Evolutionary conservation across 441 rosid species (phyloP).

Genomic region (Brassica hybrid): DNA sequence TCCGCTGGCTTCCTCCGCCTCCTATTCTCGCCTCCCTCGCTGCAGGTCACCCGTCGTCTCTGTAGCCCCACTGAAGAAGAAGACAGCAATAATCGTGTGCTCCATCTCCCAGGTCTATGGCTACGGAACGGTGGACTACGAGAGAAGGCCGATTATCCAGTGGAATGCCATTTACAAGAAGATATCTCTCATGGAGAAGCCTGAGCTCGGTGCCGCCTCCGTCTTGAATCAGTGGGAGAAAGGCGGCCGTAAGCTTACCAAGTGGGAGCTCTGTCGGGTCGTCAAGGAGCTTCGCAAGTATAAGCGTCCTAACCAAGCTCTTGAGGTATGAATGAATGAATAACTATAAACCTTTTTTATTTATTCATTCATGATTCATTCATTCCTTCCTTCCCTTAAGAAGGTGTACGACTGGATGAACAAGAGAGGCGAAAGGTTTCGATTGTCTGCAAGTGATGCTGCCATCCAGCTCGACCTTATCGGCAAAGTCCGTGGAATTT

Average conservation of each 20-base stretch:
- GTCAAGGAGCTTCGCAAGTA: conserved; percentile 92
- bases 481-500: conserved; percentile 81
- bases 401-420: conserved; percentile 96
- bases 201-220: conserved; percentile 68
- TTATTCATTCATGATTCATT: background rate
- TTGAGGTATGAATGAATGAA: conserved; percentile 58
- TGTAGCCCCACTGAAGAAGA: conserved; percentile 34
- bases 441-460: conserved; percentile 77
- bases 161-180: conserved; percentile 80
- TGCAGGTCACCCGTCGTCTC: conserved; percentile 35
- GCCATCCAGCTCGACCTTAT: conserved; percentile 91
- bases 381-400: too few species aligned
- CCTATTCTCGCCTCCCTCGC: conserved; percentile 48
- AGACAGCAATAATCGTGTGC: conserved; percentile 51
- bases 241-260: conserved; percentile 69
- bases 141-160: conserved; percentile 76
- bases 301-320: conserved; percentile 77
- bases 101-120: conserved; percentile 72
- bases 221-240: conserved; percentile 79
- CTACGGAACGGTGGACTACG: conserved; percentile 81
- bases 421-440: conserved; percentile 73
- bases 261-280: conserved; percentile 95
- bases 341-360: too few species aligned
- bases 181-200: conserved; percentile 81
- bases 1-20: conserved; percentile 53